Evolutionary conservation across 352 stramenopile species (phyloP).

Genomic region (Thalassiosira hispida): DNA sequence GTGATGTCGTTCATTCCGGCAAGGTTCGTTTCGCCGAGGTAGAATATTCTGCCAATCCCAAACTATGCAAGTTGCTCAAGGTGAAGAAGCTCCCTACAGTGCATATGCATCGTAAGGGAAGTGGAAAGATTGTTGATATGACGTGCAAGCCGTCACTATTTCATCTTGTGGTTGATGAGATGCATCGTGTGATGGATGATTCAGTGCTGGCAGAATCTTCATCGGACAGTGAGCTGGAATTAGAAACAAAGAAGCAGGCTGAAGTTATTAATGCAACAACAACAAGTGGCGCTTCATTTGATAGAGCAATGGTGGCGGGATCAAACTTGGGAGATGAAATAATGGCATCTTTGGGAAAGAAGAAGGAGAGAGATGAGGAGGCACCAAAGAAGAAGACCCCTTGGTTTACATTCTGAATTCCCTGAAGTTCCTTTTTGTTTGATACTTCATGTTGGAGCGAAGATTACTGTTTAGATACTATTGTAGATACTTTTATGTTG

Average conservation of each 20-base stretch:
- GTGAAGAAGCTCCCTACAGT: slow-evolving; percentile 68
- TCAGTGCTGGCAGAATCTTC: neutral
- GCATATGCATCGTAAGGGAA: slow-evolving; percentile 57
- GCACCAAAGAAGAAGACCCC: neutral
- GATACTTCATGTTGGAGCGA: no score
- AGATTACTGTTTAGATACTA: no score
- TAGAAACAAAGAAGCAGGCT: neutral
- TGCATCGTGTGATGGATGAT: slow-evolving; percentile 40
- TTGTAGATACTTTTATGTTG: no score
- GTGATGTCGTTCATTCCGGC: slow-evolving; percentile 22
- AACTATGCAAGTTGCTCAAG: slow-evolving; percentile 66
- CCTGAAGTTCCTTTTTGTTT: no score
- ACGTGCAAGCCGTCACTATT: slow-evolving; percentile 42
- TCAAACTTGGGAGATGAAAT: slow-evolving; percentile 20
- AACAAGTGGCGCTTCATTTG: slow-evolving; percentile 10
- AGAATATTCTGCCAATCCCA: slow-evolving; percentile 59
- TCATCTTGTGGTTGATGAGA: slow-evolving; percentile 45
- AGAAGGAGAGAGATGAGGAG: slow-evolving; percentile 3
- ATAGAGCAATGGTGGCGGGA: slow-evolving; percentile 12
- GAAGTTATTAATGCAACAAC: neutral
- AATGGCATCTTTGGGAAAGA: slow-evolving; percentile 12
- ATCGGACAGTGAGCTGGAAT: neutral
- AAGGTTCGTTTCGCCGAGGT: slow-evolving; percentile 70
- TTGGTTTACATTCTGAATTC: slow-evolving; percentile 5
- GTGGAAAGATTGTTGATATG: slow-evolving; percentile 39